Percentiles rank a stretch among this genome's conserved stretches.
Conservation (phyloP, 2,329 filamentous ascomycete genomes). For the Bimuria novae-zelandiae region DNA sequence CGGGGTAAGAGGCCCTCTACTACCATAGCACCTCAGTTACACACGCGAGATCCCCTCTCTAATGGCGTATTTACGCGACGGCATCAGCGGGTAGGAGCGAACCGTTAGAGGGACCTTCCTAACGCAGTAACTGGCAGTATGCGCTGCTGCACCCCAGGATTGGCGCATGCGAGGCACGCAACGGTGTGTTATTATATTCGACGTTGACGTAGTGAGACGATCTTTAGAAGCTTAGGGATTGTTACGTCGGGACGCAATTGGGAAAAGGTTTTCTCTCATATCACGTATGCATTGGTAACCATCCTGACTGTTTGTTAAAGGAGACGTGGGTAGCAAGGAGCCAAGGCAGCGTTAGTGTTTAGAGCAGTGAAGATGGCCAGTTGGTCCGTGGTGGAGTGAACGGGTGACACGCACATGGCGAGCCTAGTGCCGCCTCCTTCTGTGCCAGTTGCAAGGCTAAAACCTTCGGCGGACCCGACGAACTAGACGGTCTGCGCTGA, state of each 20-base stretch:
- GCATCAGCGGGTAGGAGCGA: not conserved
- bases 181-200: not conserved
- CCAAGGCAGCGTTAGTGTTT: not conserved
- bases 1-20: too few species aligned
- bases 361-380: not conserved
- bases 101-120: not conserved
- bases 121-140: not conserved
- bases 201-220: not conserved
- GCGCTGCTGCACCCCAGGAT: constrained; percentile 2
- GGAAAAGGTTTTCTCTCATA: not conserved
- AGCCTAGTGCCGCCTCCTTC: not conserved
- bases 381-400: not conserved
- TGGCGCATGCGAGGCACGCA: not conserved
- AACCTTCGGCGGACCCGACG: not conserved
- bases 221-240: not conserved
- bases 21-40: too few species aligned
- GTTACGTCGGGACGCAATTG: not conserved
- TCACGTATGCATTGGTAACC: not conserved
- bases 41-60: too few species aligned
- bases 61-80: too few species aligned
- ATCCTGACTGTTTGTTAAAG: not conserved
- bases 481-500: not conserved
- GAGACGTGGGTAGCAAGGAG: not conserved
- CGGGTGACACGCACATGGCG: not conserved
- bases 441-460: not conserved